Percentiles rank a stretch among this genome's conserved stretches.
Evolutionary conservation across 352 stramenopile genomes (phyloP).

Genomic region (Elongisporangium undulatum): DNA sequence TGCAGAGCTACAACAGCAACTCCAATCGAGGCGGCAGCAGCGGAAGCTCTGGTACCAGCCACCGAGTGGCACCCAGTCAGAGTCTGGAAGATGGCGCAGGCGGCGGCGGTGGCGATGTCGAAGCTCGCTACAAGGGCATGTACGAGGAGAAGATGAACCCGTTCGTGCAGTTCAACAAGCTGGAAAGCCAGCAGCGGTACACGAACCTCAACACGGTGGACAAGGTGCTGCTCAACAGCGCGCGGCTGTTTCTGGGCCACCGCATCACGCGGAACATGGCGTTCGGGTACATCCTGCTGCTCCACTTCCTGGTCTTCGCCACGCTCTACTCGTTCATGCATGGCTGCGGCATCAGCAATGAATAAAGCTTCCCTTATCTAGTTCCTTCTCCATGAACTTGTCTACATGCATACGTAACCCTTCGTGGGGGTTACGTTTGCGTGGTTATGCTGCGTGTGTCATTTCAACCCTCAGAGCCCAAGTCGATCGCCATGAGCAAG

Average conservation of each 20-base stretch:
- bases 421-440: not conserved
- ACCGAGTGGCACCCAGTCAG: conserved; percentile 11
- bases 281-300: conserved; percentile 80
- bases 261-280: conserved; percentile 80
- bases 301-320: conserved; percentile 82
- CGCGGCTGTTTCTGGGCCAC: conserved; percentile 77
- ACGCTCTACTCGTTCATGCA: conserved; percentile 89
- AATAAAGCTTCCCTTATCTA: conserved; percentile 20
- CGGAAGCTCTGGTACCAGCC: conserved; percentile 1
- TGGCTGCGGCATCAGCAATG: conserved; percentile 74
- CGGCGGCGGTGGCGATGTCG: conserved; percentile 31
- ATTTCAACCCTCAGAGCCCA: not conserved
- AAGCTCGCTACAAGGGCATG: conserved; percentile 78
- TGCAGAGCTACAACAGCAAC: conserved; percentile 69
- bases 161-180: conserved; percentile 90
- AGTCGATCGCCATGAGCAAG: conserved; percentile 19
- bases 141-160: conserved; percentile 92
- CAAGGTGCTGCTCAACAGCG: conserved; percentile 88
- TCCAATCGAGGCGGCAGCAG: conserved; percentile 4
- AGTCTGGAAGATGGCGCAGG: conserved; percentile 35
- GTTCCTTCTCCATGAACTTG: conserved; percentile 2
- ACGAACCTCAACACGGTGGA: conserved; percentile 89
- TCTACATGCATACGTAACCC: not conserved
- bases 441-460: not conserved
- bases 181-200: conserved; percentile 86